Evolutionary conservation across 164 flowering plant genomes (phyloP).

Genomic region (Umbellularia californica): DNA sequence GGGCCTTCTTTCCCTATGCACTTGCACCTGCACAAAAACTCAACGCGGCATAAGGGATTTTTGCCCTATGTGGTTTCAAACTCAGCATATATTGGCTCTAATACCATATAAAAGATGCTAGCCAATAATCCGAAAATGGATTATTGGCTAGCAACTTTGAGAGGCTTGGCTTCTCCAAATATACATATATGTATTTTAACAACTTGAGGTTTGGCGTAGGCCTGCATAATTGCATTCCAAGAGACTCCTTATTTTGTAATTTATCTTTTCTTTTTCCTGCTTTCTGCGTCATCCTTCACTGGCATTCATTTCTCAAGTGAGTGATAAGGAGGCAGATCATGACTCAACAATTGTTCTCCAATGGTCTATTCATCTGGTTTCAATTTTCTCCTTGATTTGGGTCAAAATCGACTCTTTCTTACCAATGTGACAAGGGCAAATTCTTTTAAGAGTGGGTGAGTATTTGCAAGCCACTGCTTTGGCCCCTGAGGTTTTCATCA

Average conservation of each 20-base stretch:
- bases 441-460: neutral
- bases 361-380: slow-evolving; percentile 69
- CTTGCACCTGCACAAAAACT: no score
- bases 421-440: neutral
- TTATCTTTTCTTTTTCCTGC: slow-evolving; percentile 38
- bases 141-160: no score
- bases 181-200: no score
- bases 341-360: slow-evolving; percentile 72
- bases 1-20: no score
- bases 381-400: slow-evolving; percentile 69
- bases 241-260: slow-evolving; percentile 74
- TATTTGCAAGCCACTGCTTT: neutral
- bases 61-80: no score
- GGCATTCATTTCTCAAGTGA: slow-evolving; percentile 70
- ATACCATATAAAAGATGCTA: no score
- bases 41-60: no score
- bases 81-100: no score
- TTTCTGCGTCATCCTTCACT: slow-evolving; percentile 68
- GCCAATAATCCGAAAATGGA: no score
- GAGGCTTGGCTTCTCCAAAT: no score
- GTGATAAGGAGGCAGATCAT: slow-evolving; percentile 66
- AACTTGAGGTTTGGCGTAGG: no score
- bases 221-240: no score
- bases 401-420: slow-evolving; percentile 16
- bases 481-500: neutral